Evolutionary conservation across 345 rosid genomes (phyloP).

Genomic region (Alliaria petiolata): DNA sequence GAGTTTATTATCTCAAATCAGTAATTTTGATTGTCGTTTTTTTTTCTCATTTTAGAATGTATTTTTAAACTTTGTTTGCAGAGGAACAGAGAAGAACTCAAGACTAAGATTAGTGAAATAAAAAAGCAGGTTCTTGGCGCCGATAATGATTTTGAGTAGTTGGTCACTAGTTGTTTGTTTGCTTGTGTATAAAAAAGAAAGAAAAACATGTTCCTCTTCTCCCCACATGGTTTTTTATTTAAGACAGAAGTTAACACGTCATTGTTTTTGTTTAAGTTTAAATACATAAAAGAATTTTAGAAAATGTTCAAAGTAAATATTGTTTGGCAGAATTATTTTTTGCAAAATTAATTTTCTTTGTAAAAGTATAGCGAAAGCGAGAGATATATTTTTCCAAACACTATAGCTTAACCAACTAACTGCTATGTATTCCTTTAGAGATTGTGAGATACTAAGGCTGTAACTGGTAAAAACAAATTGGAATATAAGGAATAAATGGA

Average conservation of each 20-base stretch:
- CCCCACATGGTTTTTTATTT: background rate
- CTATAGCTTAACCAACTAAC: no score
- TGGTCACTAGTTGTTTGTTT: background rate
- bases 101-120: constrained; percentile 55
- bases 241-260: background rate
- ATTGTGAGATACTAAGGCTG: no score
- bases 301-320: no score
- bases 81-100: constrained; percentile 63
- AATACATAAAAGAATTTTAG: no score
- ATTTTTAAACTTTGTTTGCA: background rate
- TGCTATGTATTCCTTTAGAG: no score
- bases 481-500: no score
- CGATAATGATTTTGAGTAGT: constrained; percentile 22
- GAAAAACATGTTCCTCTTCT: background rate
- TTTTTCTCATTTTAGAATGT: background rate
- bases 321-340: no score
- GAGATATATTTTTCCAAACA: no score
- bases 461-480: no score
- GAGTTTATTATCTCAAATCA: background rate
- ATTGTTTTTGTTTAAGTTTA: background rate
- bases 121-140: constrained; percentile 72
- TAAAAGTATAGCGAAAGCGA: no score
- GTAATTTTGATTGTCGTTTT: background rate
- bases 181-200: background rate
- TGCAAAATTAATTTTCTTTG: no score